Base-by-base conservation (phyloP, 2,329 filamentous ascomycete genomes). In the Leptographium radiaticola region DNA sequence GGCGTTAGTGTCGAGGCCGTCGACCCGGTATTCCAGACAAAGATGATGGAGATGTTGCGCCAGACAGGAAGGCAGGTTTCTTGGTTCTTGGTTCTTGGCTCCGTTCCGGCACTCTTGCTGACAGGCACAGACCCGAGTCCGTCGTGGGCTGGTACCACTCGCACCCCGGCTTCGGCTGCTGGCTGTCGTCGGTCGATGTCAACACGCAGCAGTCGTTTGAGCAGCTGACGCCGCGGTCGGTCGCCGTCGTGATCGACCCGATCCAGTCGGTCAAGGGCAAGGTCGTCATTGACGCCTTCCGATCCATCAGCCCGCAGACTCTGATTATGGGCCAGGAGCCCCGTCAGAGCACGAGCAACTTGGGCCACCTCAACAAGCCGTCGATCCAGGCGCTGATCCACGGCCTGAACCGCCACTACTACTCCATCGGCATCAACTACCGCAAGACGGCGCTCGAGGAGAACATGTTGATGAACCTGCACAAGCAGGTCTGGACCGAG, bases 191-290 rank as follows among this genome's bases (percentile, higher is more conserved):
- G 18, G 93, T 98, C 67, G 93, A 98, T 76, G 97, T 98, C 76
- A 97, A 98, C 75, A 98, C 93, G 34, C 93, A 98, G 68, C 93
- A 98, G 71, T 96, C 90, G n/a, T 98, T 98, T 70, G 93, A 98
- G 74, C 93, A 97, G 72, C 82, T 98, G 56, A 98, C 89, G 9
- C 89, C 93, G 39, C 89, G 93, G 66, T 91, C 93, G 61, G 93
- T 98, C 59, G 93, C 93, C 62, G 93, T 98, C 51, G 93, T 98
- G 63, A 89, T 98, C 64, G 93, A 98, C 65, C 93, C 93, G 44
- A 97, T 98, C 65, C 93, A 98, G 71, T 97, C 93, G 57, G 93
- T 98, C 67, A 98, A 98, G 76, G 93, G 93, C 71, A 98, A 98
- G 71, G 93, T 98, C 63, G 93, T 98, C 63, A 98, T 98, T 62